Evolutionary conservation across 306 rosid species (phyloP).

Genomic region (Cucurbita moschata): DNA sequence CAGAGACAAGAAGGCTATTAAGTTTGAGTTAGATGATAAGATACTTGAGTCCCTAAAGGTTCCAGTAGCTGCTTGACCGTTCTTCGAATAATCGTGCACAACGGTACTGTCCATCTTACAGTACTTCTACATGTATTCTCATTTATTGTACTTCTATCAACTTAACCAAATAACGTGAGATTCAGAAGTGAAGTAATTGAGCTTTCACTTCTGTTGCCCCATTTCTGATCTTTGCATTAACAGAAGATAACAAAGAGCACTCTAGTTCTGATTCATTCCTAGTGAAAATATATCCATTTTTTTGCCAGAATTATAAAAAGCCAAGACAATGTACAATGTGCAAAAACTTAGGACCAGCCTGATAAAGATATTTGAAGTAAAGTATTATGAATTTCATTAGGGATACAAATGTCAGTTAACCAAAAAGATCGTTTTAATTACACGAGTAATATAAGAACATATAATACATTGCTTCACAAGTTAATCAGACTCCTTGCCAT

Average conservation of each 20-base stretch:
- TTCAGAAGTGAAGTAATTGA: background rate
- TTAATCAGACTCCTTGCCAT: background rate
- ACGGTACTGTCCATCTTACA: background rate
- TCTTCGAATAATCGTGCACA: background rate
- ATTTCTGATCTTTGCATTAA: background rate
- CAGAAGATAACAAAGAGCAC: background rate
- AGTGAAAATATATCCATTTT: background rate
- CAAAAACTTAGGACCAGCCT: background rate
- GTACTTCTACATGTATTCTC: background rate
- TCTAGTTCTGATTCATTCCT: background rate
- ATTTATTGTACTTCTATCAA: background rate
- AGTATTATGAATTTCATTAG: background rate
- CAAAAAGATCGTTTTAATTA: background rate
- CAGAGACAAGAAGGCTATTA: conserved; percentile 58
- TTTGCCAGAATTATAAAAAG: background rate
- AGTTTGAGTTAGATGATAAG: conserved; percentile 77
- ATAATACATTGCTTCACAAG: conserved; percentile 1
- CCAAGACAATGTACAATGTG: background rate
- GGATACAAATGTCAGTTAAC: background rate
- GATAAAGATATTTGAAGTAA: background rate
- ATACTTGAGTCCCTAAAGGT: conserved; percentile 63
- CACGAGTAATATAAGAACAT: background rate
- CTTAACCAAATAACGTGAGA: background rate
- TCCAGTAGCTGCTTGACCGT: conserved; percentile 49
- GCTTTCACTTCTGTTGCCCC: background rate